Evolutionary conservation across 148 eudicot genomes (phyloP).

Genomic region (Cornus controversa): DNA sequence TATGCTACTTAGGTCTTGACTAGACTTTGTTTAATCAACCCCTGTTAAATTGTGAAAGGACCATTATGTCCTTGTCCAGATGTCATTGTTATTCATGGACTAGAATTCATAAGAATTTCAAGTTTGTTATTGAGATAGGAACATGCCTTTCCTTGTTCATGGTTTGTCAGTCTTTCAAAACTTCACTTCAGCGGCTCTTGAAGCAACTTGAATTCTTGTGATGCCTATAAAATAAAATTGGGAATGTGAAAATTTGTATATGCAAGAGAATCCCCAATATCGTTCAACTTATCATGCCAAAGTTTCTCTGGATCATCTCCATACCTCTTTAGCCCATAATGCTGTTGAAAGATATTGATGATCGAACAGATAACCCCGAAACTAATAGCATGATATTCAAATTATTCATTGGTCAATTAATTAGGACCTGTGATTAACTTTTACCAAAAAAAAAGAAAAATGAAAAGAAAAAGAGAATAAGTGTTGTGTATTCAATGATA

Average conservation of each 20-base stretch:
- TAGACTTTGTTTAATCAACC: not conserved
- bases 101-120: not conserved
- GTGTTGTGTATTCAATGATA: not conserved
- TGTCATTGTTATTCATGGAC: not conserved
- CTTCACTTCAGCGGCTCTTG: not conserved
- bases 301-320: not conserved
- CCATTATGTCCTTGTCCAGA: not conserved
- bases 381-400: not conserved
- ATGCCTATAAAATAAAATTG: not conserved
- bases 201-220: conserved; percentile 9
- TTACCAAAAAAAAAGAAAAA: not conserved
- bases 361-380: not conserved
- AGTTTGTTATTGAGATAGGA: not conserved
- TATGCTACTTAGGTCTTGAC: not conserved
- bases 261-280: not conserved
- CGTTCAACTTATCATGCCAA: not conserved
- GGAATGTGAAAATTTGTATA: not conserved
- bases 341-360: not conserved
- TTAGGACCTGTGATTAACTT: not conserved
- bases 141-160: not conserved
- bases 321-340: not conserved
- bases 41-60: not conserved
- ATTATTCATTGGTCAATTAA: not conserved
- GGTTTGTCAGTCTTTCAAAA: not conserved
- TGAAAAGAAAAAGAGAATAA: not conserved